Conservation (phyloP, 177 flowering plant species). For the Vitis hybrid region DNA sequence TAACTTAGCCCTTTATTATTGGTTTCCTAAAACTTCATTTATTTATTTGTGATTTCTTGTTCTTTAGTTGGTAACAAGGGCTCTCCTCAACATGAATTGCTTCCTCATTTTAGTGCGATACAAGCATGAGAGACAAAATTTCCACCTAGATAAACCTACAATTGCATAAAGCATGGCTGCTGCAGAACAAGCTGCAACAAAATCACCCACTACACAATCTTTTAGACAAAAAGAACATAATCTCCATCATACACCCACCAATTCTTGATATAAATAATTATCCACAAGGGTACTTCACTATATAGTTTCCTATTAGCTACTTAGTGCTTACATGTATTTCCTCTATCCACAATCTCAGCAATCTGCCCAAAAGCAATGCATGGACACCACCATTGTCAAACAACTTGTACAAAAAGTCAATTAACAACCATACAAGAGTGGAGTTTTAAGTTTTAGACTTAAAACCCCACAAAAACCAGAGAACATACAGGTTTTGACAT, state of each 20-base stretch:
- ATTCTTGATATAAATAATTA: too few relatives aligned
- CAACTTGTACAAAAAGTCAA: conserved; percentile 7
- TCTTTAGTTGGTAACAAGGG: conserved; percentile 25
- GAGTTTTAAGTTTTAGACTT: too few relatives aligned
- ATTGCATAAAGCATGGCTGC: conserved; percentile 30
- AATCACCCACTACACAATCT: too few relatives aligned
- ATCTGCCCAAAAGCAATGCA: conserved; percentile 27
- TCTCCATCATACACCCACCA: not conserved
- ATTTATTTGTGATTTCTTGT: not conserved
- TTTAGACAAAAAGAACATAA: not conserved
- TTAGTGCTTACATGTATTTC: conserved; percentile 17
- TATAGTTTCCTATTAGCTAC: too few relatives aligned
- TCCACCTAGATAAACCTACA: conserved; percentile 23
- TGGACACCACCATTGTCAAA: conserved; percentile 19
- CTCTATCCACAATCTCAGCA: conserved; percentile 20
- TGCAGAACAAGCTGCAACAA: conserved; percentile 34
- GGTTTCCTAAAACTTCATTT: not conserved
- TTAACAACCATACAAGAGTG: not conserved
- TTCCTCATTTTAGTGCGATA: conserved; percentile 43
- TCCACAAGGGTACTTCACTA: not conserved
- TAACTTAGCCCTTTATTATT: not conserved
- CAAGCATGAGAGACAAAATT: conserved; percentile 36
- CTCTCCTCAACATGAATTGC: conserved; percentile 27
- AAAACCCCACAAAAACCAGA: too few relatives aligned
- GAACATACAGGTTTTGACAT: too few relatives aligned